These are phyloP conservation scores for Trichomonas gallinae DNA, from an alignment of 208 protist species.

Conservation along the genomic window DNA sequence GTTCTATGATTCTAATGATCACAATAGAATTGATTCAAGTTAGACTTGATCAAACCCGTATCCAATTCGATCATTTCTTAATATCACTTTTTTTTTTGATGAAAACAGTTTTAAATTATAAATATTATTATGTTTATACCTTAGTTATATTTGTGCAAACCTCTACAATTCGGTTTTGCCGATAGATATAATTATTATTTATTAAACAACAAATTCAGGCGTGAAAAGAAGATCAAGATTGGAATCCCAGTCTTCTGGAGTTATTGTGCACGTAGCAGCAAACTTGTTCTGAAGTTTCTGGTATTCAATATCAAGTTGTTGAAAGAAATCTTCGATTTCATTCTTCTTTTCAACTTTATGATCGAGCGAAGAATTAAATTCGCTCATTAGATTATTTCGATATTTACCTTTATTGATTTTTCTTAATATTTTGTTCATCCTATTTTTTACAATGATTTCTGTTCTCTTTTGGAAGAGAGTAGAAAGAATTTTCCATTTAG, in stretches of 20 bases:
- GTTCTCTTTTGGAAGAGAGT: neutral
- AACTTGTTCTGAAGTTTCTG: neutral
- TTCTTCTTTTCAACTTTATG: neutral
- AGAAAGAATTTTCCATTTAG: neutral
- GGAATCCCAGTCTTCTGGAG: neutral
- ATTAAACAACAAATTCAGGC: neutral
- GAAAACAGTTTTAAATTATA: no score
- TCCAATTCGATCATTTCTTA: no score
- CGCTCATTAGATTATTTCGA: neutral
- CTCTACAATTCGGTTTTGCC: no score
- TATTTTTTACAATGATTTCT: neutral
- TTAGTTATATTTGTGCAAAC: no score
- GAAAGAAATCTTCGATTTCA: neutral
- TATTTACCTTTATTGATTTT: neutral
- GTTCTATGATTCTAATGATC: no score
- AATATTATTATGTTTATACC: no score
- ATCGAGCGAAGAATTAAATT: neutral
- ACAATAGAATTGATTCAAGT: no score
- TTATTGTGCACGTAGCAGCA: neutral
- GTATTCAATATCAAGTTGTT: neutral
- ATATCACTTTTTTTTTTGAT: no score
- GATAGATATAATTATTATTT: no score
- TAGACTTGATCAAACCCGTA: no score
- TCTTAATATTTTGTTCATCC: neutral
- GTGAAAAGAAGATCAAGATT: neutral